phyloP scores from a whole-genome alignment of 2,329 filamentous ascomycete species.

The Neocucurbitaria cava region DNA sequence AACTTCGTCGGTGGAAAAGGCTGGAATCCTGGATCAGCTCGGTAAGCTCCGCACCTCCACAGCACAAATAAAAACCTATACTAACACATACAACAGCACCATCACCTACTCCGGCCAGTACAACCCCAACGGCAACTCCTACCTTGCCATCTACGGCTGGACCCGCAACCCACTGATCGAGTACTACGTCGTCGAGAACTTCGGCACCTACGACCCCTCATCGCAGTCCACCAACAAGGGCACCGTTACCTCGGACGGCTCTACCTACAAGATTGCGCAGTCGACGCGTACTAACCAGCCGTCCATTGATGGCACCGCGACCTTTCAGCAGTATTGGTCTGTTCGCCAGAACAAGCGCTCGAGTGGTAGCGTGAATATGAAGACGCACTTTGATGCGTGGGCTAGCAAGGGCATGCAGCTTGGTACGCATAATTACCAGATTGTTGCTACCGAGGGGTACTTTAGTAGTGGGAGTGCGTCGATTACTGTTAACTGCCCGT shows the following conservation, averaged over 20 bases:
- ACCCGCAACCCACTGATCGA: conserved; percentile 61
- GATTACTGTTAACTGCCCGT: conserved; percentile 55
- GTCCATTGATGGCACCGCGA: conserved; percentile 58
- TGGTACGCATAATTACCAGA: conserved; percentile 48
- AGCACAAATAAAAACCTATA: background rate
- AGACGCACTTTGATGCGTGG: conserved; percentile 47
- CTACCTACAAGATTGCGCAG: conserved; percentile 40
- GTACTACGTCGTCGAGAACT: conserved; percentile 62
- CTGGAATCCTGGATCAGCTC: conserved; percentile 61
- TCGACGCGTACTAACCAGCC: conserved; percentile 51
- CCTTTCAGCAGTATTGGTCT: conserved; percentile 62
- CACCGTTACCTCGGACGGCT: conserved; percentile 38
- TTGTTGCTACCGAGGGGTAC: conserved; percentile 63
- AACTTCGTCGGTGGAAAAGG: conserved; percentile 67
- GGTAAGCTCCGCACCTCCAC: conserved; percentile 48
- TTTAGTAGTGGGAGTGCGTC: conserved; percentile 56
- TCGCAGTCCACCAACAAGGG: conserved; percentile 51
- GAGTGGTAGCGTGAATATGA: conserved; percentile 40
- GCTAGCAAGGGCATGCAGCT: conserved; percentile 39
- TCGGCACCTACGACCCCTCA: conserved; percentile 58
- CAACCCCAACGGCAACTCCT: conserved; percentile 48
- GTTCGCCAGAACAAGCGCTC: conserved; percentile 42
- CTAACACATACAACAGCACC: conserved; percentile 21
- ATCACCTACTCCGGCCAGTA: conserved; percentile 47
- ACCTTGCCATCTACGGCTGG: conserved; percentile 67